Percentiles rank a stretch among this genome's conserved stretches.
Conservation (phyloP, 495 filamentous ascomycete species). For the Aspergillus asperescens region DNA sequence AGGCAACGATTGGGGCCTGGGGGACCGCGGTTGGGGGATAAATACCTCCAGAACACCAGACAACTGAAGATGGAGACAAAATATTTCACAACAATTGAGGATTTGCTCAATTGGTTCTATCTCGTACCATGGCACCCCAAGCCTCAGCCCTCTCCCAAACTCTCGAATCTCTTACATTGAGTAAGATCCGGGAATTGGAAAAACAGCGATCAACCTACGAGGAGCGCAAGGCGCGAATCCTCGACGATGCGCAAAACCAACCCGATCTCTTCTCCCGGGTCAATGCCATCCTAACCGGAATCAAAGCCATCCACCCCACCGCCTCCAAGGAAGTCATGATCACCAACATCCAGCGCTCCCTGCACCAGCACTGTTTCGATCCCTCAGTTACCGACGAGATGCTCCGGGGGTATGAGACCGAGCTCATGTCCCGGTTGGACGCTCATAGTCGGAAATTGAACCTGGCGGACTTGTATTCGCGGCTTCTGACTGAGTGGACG, state of each 20-base stretch:
- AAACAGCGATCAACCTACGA: conserved; percentile 47
- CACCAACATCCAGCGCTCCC: conserved; percentile 33
- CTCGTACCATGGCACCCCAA: conserved; percentile 15
- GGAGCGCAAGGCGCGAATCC: conserved; percentile 26
- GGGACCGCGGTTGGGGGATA: neutral
- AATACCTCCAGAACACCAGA: no score
- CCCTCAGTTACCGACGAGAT: conserved; percentile 32
- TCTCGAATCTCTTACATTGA: conserved; percentile 52
- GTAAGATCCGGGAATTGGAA: conserved; percentile 51
- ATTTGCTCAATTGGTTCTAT: neutral
- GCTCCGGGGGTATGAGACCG: conserved; percentile 38
- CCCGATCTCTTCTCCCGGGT: conserved; percentile 7
- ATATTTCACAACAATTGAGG: neutral
- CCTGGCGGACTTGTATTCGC: conserved; percentile 52
- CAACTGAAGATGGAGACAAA: no score
- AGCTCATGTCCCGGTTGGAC: conserved; percentile 38
- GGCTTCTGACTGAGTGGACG: conserved; percentile 55
- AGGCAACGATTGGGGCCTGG: neutral
- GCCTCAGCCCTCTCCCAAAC: conserved; percentile 38
- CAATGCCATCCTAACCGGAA: conserved; percentile 11
- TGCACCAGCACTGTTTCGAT: conserved; percentile 40
- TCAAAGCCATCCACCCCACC: conserved; percentile 12
- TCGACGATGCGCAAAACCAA: conserved; percentile 6
- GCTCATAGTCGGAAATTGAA: conserved; percentile 47
- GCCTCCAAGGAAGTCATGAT: conserved; percentile 6